Evolutionary conservation across 2,329 filamentous ascomycete genomes (phyloP), one percentile per base, ranked within the genome.

Genomic region (Botrytis galanthina): DNA sequence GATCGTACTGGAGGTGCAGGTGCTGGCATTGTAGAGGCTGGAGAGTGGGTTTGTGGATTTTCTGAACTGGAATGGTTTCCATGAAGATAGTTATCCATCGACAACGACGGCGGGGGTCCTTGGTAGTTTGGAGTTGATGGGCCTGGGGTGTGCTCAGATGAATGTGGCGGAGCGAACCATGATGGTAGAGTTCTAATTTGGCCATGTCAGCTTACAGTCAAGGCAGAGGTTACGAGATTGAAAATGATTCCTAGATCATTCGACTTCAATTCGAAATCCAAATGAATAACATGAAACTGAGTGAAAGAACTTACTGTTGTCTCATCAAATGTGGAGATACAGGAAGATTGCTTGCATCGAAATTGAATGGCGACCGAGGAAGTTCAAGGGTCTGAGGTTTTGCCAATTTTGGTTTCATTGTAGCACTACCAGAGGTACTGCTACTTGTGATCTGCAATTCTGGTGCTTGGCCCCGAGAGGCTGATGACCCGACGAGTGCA

Each of bases 401-500:
- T 57, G 75, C 57, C 42, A 74, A 59, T 68, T 77, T 79, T 39
- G 73, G 44, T 64, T 78, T 80, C 29, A 78, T 70, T 12, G 61
- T 60, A 60, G 75, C 60, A 66, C 72, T 74, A 26, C 73, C 74
- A 10, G 78, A 72, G 70, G 77, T 77, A 18, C 76, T 75, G 63
- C 73, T 77, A 32, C 78, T 79, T 26, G 77, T 68, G 66, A 78
- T 76, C 64, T 80, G 80, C 62, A 81, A 69, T 48, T 81, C 80
- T 29, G 80, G 78, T 26, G 78, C 77, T 72, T 79, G 79, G 35
- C 80, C 80, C 64, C 80, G 76, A 51, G 80, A 79, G 46, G 80
- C 79, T 29, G 80, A 80, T 5, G 80, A 80, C 42, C 80, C 80
- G 57, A 80, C 78, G 64, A 98, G 87, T 3, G 95, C 94, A 75